These are phyloP conservation scores for Trichothecium roseum DNA, from an alignment of 2,329 filamentous ascomycete genomes.

Conservation along the genomic window DNA sequence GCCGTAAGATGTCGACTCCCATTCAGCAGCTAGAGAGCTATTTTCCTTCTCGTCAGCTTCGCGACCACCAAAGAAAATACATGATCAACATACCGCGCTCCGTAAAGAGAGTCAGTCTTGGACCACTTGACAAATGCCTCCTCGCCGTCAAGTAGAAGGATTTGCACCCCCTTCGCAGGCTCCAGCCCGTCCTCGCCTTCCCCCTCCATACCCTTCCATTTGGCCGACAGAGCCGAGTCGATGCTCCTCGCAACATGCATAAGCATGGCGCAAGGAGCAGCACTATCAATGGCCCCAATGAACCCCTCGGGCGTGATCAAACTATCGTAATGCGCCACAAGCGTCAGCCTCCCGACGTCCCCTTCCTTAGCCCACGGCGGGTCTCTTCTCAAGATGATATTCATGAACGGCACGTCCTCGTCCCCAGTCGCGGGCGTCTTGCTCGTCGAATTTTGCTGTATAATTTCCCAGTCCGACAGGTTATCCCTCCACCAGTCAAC, in stretches of 20 bases:
- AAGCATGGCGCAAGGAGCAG: constrained; percentile 87
- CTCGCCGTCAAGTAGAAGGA: constrained; percentile 85
- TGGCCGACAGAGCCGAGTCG: constrained; percentile 67
- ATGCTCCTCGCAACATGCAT: constrained; percentile 76
- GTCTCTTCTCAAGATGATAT: constrained; percentile 78
- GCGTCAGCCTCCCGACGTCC: constrained; percentile 68
- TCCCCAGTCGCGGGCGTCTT: constrained; percentile 68
- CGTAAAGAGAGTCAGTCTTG: constrained; percentile 75
- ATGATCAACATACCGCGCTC: constrained; percentile 51
- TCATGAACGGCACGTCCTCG: constrained; percentile 68
- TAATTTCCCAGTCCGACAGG: constrained; percentile 69
- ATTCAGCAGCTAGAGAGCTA: constrained; percentile 65
- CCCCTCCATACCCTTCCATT: constrained; percentile 66
- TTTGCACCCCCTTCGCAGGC: constrained; percentile 74
- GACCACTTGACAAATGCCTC: constrained; percentile 83
- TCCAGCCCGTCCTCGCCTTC: constrained; percentile 51
- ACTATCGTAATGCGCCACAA: constrained; percentile 92
- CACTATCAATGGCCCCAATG: constrained; percentile 87
- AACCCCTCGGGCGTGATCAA: constrained; percentile 74
- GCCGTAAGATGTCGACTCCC: constrained; percentile 63
- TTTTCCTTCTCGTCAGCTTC: background rate
- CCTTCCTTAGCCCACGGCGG: constrained; percentile 70
- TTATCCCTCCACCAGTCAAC: constrained; percentile 65
- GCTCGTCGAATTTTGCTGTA: constrained; percentile 83
- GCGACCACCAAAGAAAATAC: constrained; percentile 3